Conservation (phyloP, 2,329 filamentous ascomycete genomes). For the Cercospora canescens region DNA sequence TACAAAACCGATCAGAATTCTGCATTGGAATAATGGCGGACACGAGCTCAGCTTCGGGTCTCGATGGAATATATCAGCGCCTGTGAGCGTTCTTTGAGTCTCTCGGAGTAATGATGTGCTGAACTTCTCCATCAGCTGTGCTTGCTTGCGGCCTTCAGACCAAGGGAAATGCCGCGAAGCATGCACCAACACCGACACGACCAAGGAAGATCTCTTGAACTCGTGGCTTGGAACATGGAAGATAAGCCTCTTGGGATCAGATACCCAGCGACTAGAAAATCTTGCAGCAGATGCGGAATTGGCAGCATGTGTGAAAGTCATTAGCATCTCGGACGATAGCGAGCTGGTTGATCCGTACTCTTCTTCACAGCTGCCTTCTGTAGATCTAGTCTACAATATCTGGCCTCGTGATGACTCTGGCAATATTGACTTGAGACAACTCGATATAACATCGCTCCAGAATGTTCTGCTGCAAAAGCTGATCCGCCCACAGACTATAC, state of each 20-base stretch:
- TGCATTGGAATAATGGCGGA: too few relatives aligned
- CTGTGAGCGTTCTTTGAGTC: neutral
- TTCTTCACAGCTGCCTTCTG: neutral
- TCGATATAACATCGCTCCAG: neutral
- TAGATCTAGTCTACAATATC: neutral
- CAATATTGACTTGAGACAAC: neutral
- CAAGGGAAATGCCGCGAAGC: neutral
- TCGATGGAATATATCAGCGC: neutral
- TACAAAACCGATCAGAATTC: too few relatives aligned
- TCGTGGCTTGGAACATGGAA: neutral
- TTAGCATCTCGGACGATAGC: neutral
- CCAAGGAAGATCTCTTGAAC: neutral
- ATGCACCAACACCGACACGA: neutral
- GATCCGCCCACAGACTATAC: neutral
- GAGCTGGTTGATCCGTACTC: neutral
- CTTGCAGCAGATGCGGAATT: neutral
- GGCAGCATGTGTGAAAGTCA: neutral
- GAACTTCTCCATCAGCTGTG: neutral
- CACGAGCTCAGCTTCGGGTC: neutral
- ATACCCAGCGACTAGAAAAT: neutral
- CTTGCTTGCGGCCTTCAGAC: neutral
- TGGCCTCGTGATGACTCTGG: neutral
- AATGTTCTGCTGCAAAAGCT: neutral
- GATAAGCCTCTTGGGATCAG: neutral
- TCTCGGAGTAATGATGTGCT: too few relatives aligned